Conservation (phyloP, 805 yeast genomes). For the Candida maesae region DNA sequence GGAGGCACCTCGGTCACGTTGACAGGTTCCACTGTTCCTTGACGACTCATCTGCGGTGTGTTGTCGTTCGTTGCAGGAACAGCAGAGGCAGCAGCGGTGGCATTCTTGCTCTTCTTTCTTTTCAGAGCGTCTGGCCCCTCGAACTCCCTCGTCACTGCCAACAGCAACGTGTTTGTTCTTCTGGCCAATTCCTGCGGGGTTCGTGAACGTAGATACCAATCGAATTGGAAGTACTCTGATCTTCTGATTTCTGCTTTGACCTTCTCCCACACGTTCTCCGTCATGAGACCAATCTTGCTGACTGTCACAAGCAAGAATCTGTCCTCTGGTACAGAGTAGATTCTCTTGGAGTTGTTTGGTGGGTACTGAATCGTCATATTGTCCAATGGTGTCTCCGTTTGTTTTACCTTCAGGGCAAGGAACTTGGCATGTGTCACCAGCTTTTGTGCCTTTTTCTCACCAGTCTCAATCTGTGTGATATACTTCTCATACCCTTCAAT, state of each 20-base stretch:
- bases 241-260: constrained; percentile 59
- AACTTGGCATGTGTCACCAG: constrained; percentile 51
- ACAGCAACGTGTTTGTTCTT: constrained; percentile 60
- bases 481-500: constrained; percentile 73
- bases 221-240: constrained; percentile 62
- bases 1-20: neutral
- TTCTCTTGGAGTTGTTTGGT: constrained; percentile 76
- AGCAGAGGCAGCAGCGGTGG: constrained; percentile 2
- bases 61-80: constrained; percentile 6
- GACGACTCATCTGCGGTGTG: constrained; percentile 29
- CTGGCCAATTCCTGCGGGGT: constrained; percentile 69
- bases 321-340: constrained; percentile 68
- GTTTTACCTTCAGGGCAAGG: constrained; percentile 49
- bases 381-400: constrained; percentile 54
- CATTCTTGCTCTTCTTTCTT: constrained; percentile 35
- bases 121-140: constrained; percentile 58
- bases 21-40: constrained; percentile 30
- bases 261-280: constrained; percentile 56
- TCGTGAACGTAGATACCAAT: constrained; percentile 70
- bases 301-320: constrained; percentile 59
- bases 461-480: constrained; percentile 64
- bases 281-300: constrained; percentile 59
- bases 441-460: constrained; percentile 63
- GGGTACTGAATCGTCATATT: constrained; percentile 68
- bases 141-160: constrained; percentile 66